Base-by-base conservation (phyloP, 2,329 filamentous ascomycete genomes). In the Aspergillus brunneoviolaceus region DNA sequence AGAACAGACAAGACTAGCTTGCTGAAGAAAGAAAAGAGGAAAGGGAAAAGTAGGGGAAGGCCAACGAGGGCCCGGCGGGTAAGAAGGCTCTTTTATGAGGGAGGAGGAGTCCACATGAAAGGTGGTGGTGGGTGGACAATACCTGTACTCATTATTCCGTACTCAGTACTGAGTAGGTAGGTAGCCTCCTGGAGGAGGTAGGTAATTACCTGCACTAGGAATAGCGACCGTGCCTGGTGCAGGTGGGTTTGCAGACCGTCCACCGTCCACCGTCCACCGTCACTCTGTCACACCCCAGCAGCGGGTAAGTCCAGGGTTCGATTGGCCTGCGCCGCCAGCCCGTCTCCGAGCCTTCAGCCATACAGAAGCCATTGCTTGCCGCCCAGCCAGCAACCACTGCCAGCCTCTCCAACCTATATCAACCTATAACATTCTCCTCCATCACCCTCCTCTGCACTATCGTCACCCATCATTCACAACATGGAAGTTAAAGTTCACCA, bases 1-100 rank as follows among this genome's bases (percentile, higher is more conserved):
- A 77, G 73, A 73, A 76, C 73, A 64, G 68, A 74, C 64, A 69
- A 70, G 71, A 72, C 70, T 70, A 69, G 65, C 87, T 89, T 89
- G 87, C 87, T 88, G 82, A 82, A 82, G 86, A 85, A 80, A 79
- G 73, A 72, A 75, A 74, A 70, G 67, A 70, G 72, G 69, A 70
- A 63, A 35, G 14, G 39, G 57, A 63, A 65, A 58, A 58, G 51
- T 54, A 63, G 64, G 53, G 53, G 60, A 68, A 55, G 51, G 49
- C 45, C n/a, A 35, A 55, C 55, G 49, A 55, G 58, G 54, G 42
- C 35, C 58, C 52, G 63, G 66, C 61, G 64, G 63, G 59, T 66
- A 61, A 57, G 33, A 35, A 35, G 60, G 58, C 60, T 60, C 61
- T 65, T 68, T 55, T 35, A 35, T 16, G 27, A 29, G 27, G 27